phyloP scores from a whole-genome alignment of 1,139 yeast genomes.

The Eremothecium cymbalariae region DNA sequence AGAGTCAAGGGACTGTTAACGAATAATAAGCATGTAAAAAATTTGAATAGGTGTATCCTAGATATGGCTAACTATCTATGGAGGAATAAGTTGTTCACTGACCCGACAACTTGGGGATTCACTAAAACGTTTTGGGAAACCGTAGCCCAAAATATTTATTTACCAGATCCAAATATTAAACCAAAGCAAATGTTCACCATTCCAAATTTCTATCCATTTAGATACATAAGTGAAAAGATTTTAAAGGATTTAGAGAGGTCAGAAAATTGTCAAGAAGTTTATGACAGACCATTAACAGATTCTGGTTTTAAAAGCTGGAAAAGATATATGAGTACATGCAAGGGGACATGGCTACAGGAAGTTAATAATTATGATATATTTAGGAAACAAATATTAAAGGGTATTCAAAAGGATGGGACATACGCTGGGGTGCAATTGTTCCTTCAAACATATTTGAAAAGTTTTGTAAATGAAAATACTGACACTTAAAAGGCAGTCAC shows the following conservation, averaged over 20 bases:
- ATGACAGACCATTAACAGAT: constrained; percentile 38
- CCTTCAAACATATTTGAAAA: constrained; percentile 40
- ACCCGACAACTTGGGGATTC: constrained; percentile 8
- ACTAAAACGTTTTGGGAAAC: constrained; percentile 6
- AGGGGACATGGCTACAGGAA: constrained; percentile 31
- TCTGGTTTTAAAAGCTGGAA: constrained; percentile 19
- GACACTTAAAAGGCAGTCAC: too few relatives aligned
- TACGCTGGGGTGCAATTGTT: constrained; percentile 41
- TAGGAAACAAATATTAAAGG: constrained; percentile 35
- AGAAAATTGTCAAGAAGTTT: constrained; percentile 32
- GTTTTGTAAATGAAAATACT: constrained; percentile 31
- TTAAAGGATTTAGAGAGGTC: constrained; percentile 44
- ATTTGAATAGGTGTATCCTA: constrained; percentile 33
- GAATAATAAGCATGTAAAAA: not conserved
- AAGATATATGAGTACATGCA: constrained; percentile 13
- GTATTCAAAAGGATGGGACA: constrained; percentile 32
- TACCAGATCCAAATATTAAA: constrained; percentile 30
- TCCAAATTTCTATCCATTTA: constrained; percentile 49
- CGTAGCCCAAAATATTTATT: constrained; percentile 30
- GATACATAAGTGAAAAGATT: constrained; percentile 39
- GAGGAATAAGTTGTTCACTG: constrained; percentile 45
- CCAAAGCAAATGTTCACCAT: constrained; percentile 41
- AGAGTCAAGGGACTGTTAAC: not conserved
- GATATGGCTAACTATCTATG: constrained; percentile 56
- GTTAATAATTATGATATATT: constrained; percentile 35